These are phyloP conservation scores for Parachaetomium inaequale DNA, from an alignment of 495 filamentous ascomycete species.

Conservation along the genomic window DNA sequence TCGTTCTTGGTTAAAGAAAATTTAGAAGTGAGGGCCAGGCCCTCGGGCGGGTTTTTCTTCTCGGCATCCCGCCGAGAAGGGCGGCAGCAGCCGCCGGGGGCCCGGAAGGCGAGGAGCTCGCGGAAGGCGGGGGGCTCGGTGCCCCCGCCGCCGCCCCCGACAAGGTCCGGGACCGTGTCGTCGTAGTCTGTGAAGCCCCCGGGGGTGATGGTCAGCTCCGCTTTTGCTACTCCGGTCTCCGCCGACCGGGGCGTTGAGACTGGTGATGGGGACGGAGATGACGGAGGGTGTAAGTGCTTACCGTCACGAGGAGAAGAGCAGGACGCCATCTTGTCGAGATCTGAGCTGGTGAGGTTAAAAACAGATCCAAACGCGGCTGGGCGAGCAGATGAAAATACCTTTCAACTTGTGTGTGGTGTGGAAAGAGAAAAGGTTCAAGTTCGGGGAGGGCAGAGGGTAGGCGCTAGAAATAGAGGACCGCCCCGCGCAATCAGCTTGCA, in stretches of 20 bases:
- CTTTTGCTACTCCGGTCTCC: background rate
- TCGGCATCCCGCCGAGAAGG: background rate
- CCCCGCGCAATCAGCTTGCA: background rate
- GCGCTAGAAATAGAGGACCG: background rate
- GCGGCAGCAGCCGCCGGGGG: background rate
- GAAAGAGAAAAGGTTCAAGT: background rate
- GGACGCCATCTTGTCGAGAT: background rate
- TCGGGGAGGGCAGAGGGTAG: background rate
- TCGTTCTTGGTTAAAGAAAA: background rate
- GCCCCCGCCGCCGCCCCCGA: too few species aligned
- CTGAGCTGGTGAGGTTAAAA: background rate
- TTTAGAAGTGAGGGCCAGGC: background rate
- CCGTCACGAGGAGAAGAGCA: background rate
- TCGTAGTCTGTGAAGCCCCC: background rate
- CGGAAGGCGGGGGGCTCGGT: too few species aligned
- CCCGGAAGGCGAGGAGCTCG: too few species aligned
- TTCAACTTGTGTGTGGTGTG: background rate
- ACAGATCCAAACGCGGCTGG: background rate
- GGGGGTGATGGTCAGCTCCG: background rate
- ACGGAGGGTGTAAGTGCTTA: constrained; percentile 3
- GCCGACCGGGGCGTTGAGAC: background rate
- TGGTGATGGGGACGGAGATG: background rate
- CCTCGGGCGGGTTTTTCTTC: background rate
- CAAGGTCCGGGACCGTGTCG: too few species aligned
- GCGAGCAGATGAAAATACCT: background rate